phyloP scores from a whole-genome alignment of 139 green algal species.

The Deuterostichococcus epilithicus region DNA sequence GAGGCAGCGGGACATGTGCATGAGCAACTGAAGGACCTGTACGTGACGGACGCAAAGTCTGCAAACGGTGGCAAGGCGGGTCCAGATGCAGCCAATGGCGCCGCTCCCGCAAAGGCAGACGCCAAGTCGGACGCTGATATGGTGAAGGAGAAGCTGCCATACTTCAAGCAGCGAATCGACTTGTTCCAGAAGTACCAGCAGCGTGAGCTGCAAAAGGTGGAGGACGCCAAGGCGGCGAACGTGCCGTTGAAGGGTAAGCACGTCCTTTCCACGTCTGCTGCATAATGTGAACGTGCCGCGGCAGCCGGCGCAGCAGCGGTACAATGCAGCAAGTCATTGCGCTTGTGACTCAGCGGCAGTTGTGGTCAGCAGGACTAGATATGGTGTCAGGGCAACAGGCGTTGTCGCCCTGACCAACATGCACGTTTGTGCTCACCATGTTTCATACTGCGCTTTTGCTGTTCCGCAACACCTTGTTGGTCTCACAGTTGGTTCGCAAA shows the following conservation, averaged over 20 bases:
- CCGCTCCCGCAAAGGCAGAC: conserved; percentile 1
- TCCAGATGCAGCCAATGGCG: background rate
- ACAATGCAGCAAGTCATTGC: too few relatives aligned
- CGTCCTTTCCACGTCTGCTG: background rate
- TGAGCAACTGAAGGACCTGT: background rate
- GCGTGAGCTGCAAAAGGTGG: conserved; percentile 41
- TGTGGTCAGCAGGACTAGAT: too few relatives aligned
- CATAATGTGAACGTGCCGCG: too few relatives aligned
- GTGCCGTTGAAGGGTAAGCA: conserved; percentile 51
- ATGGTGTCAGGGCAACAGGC: too few relatives aligned
- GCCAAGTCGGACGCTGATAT: conserved; percentile 23
- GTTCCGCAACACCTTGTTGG: too few relatives aligned
- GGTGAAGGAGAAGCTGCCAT: conserved; percentile 61
- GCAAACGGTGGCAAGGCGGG: background rate
- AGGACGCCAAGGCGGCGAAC: conserved; percentile 39
- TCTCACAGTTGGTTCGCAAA: too few relatives aligned
- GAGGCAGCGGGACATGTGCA: conserved; percentile 3
- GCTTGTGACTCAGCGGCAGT: too few relatives aligned
- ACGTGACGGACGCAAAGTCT: background rate
- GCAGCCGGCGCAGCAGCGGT: background rate
- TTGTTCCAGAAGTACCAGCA: conserved; percentile 81
- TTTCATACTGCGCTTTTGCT: too few relatives aligned
- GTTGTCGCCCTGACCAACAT: too few relatives aligned
- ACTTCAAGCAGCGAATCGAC: conserved; percentile 80
- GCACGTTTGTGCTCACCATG: too few relatives aligned